Conservation (phyloP, 352 stramenopile species). For the Saprolegnia parasitica region DNA sequence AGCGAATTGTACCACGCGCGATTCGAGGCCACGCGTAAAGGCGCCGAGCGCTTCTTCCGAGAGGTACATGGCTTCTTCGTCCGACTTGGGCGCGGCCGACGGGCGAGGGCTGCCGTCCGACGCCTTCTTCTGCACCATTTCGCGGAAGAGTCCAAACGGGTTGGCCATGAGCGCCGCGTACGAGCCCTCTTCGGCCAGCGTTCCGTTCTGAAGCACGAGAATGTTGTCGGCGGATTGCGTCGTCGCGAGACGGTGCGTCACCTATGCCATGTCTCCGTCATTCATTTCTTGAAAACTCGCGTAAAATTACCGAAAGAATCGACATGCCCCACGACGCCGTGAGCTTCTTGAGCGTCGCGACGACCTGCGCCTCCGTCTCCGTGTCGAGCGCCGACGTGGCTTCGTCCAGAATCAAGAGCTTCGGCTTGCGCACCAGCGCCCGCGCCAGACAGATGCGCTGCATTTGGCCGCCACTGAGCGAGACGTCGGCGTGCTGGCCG, state of each 20-base stretch:
- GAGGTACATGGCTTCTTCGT: neutral
- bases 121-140: constrained; percentile 52
- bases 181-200: constrained; percentile 27
- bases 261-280: neutral
- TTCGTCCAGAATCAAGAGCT: constrained; percentile 30
- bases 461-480: constrained; percentile 25
- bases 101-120: neutral
- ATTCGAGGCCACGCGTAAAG: neutral
- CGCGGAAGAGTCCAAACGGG: constrained; percentile 56
- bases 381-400: constrained; percentile 22
- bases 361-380: constrained; percentile 16
- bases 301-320: constrained; percentile 20
- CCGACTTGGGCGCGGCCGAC: neutral
- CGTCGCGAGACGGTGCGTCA: constrained; percentile 25
- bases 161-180: constrained; percentile 67
- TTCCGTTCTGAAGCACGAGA: constrained; percentile 15
- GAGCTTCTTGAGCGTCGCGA: constrained; percentile 15
- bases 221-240: constrained; percentile 22
- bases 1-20: constrained; percentile 4
- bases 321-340: neutral
- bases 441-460: constrained; percentile 29
- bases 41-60: constrained; percentile 8
- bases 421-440: constrained; percentile 29
- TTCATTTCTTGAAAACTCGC: neutral
- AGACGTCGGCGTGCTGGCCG: constrained; percentile 24